Evolutionary conservation across 148 eudicot species (phyloP).

Genomic region (Diospyros lotus): DNA sequence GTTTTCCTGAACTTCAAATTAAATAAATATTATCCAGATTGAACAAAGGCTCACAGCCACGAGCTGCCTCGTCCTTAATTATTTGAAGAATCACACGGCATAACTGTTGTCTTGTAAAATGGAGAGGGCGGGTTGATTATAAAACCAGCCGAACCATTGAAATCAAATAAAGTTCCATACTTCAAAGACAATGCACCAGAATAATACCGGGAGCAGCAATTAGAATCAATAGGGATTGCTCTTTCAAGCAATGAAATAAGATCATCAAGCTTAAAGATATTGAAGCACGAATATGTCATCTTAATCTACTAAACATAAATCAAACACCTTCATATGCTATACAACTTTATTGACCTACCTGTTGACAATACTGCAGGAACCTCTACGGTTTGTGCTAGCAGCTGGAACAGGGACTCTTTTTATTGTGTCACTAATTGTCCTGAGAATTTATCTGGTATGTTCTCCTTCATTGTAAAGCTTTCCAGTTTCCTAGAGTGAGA

Average conservation of each 20-base stretch:
- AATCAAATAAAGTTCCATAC: no score
- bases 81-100: no score
- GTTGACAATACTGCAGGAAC: conserved; percentile 59
- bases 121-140: no score
- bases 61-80: neutral
- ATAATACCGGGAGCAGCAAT: no score
- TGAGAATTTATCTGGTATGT: conserved; percentile 87
- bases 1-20: neutral
- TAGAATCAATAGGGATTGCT: neutral
- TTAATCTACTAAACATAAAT: neutral
- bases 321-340: neutral
- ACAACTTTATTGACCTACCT: neutral
- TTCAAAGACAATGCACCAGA: no score
- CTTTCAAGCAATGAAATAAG: neutral
- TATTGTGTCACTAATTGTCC: conserved; percentile 74
- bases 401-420: conserved; percentile 91
- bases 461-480: conserved; percentile 5
- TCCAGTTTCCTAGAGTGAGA: neutral
- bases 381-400: conserved; percentile 69
- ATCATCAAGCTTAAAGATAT: neutral
- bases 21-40: neutral
- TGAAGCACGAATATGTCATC: neutral
- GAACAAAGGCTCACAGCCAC: neutral
- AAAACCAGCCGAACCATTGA: no score
- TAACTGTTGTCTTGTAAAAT: neutral